Evolutionary conservation across 768 basidiomycete genomes (phyloP).

Genomic region (Leccinum disarticulatum): DNA sequence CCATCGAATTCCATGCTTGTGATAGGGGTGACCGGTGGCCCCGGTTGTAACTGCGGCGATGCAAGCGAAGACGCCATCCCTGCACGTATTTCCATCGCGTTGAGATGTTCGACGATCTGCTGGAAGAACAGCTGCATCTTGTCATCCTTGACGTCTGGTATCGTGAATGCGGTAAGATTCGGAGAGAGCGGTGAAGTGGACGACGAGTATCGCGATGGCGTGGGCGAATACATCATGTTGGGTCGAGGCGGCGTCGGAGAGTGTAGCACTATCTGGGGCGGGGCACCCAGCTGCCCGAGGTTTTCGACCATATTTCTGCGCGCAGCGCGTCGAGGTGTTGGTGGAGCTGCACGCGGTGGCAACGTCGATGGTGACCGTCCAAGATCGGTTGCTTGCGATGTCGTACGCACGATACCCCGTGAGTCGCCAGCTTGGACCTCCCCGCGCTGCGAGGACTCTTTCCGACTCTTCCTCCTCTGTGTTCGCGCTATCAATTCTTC

Average conservation of each 20-base stretch:
- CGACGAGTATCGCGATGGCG: conserved; percentile 27
- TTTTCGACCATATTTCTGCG: conserved; percentile 29
- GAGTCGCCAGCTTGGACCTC: conserved; percentile 18
- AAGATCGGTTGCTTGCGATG: conserved; percentile 27
- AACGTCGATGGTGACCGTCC: conserved; percentile 37
- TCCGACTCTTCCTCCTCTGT: conserved; percentile 35
- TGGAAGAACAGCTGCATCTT: conserved; percentile 83
- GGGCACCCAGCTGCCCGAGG: conserved; percentile 13
- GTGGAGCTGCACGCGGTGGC: conserved; percentile 56
- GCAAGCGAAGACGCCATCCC: conserved; percentile 17
- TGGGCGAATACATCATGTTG: conserved; percentile 18
- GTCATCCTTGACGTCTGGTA: conserved; percentile 73
- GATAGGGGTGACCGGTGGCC: conserved; percentile 13
- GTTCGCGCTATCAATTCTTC: conserved; percentile 45
- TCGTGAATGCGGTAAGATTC: conserved; percentile 47
- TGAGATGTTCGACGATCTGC: conserved; percentile 80
- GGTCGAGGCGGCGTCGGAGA: conserved; percentile 27
- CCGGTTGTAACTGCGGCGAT: conserved; percentile 16
- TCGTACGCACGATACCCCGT: conserved; percentile 21
- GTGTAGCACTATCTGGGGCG: conserved; percentile 29
- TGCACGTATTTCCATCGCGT: conserved; percentile 63
- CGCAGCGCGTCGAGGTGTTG: conserved; percentile 60
- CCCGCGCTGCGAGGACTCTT: conserved; percentile 30
- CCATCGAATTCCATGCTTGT: conserved; percentile 23
- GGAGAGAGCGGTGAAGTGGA: conserved; percentile 36